A percentile compares a stretch with the other conserved stretches of the same genome.
Evolutionary conservation across 108 stramenopile genomes (phyloP).

Genomic region (Cylindrotheca fusiformis): DNA sequence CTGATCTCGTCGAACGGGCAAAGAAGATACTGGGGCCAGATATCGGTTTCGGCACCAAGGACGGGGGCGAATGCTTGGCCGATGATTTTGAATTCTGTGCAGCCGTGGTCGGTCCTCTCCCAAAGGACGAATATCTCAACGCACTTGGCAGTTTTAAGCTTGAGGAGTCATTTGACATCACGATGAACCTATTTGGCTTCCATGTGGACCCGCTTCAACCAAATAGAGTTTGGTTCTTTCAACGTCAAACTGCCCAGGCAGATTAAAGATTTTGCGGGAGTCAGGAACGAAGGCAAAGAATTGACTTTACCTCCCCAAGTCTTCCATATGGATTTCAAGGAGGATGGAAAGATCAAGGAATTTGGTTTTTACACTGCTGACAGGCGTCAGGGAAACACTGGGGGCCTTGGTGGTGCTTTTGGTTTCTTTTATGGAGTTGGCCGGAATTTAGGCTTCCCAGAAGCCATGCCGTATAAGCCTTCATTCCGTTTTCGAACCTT

Average conservation of each 20-base stretch:
- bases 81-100: slow-evolving; percentile 73
- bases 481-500: slow-evolving; percentile 42
- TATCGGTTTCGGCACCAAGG: slow-evolving; percentile 47
- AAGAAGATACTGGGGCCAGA: slow-evolving; percentile 43
- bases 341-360: slow-evolving; percentile 62
- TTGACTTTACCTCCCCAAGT: slow-evolving; percentile 59
- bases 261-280: slow-evolving; percentile 46
- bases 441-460: slow-evolving; percentile 60
- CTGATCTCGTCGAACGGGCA: slow-evolving; percentile 44
- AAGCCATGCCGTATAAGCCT: slow-evolving; percentile 67
- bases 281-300: slow-evolving; percentile 28
- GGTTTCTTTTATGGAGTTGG: slow-evolving; percentile 80
- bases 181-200: slow-evolving; percentile 49
- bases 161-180: slow-evolving; percentile 61
- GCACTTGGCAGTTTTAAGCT: slow-evolving; percentile 60
- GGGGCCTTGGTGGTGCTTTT: slow-evolving; percentile 81
- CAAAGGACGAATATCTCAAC: slow-evolving; percentile 55
- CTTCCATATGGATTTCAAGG: slow-evolving; percentile 40
- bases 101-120: slow-evolving; percentile 69
- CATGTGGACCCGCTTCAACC: slow-evolving; percentile 64
- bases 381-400: slow-evolving; percentile 81
- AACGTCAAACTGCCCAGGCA: slow-evolving; percentile 33
- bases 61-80: slow-evolving; percentile 61
- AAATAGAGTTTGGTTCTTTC: slow-evolving; percentile 56
- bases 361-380: slow-evolving; percentile 77